Conservation (phyloP, 1,284 basidiomycete species). For the Porodaedalea pini region DNA sequence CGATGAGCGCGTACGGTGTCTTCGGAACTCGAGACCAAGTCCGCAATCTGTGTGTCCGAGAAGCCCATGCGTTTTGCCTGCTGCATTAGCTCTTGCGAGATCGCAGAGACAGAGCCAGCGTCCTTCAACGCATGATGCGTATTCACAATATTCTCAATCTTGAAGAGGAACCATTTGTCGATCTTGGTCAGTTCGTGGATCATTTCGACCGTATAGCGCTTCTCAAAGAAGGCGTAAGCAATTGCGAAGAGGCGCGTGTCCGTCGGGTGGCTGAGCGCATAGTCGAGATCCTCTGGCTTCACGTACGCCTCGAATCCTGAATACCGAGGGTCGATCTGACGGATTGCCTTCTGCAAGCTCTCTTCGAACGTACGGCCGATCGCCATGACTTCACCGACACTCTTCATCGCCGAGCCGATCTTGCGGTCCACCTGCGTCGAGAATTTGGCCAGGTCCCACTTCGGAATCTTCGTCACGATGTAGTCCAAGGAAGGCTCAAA, state of each 20-base stretch:
- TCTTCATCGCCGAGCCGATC: slow-evolving; percentile 98
- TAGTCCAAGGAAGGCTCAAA: slow-evolving; percentile 99
- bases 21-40: slow-evolving; percentile 66
- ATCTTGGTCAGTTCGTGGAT: slow-evolving; percentile 97
- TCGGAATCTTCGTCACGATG: slow-evolving; percentile 99
- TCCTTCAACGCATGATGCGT: slow-evolving; percentile 73
- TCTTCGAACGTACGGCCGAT: slow-evolving; percentile 99
- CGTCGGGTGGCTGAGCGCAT: slow-evolving; percentile 72
- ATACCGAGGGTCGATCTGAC: slow-evolving; percentile 90
- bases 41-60: slow-evolving; percentile 89
- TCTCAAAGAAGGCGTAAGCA: slow-evolving; percentile 95
- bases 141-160: slow-evolving; percentile 95
- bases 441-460: slow-evolving; percentile 99
- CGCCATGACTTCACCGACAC: slow-evolving; percentile 99
- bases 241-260: slow-evolving; percentile 96
- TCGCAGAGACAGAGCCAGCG: slow-evolving; percentile 60
- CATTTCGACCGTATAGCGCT: slow-evolving; percentile 91
- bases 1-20: slow-evolving; percentile 78
- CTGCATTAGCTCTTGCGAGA: slow-evolving; percentile 62
- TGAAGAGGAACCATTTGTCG: slow-evolving; percentile 99
- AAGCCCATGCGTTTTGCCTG: slow-evolving; percentile 92
- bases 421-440: slow-evolving; percentile 89
- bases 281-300: slow-evolving; percentile 65
- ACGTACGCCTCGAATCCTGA: slow-evolving; percentile 41
- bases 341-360: slow-evolving; percentile 96